Base-by-base conservation (phyloP, 768 basidiomycete species). In the Mycena latifolia region DNA sequence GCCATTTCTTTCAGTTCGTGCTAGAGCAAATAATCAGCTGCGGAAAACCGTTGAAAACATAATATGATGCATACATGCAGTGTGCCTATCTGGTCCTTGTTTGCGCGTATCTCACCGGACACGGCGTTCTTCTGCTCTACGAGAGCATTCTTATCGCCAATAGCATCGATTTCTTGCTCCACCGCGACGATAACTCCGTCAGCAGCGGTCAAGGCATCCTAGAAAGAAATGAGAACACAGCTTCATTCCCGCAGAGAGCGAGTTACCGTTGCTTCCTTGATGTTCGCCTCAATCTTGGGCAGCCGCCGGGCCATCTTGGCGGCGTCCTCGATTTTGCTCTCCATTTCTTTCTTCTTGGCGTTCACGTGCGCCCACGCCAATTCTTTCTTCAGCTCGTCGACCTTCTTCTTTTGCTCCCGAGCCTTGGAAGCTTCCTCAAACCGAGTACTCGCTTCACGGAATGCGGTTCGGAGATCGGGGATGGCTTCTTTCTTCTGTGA, bases 281-380 rank as follows among this genome's bases (percentile, higher is more conserved):
- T 57, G 45, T 60, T 73, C 31, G 76, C 75, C 67, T 82, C 68
- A 53, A 85, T 78, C 69, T 79, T 82, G 22, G 82, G 80, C 18
- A 84, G 45, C 27, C 80, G 74, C 14, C 75, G 71, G 37, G 73
- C 64, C 51, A 77, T 45, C 69, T 76, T 81, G 0, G 78, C 82
- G 7, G 72, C 77, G 50, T 82, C 81, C 41, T 76, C 71, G 41
- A 78, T 57, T 56, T 83, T 80, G 24, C 71, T 67, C 52, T 72
- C 71, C 74, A 89, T 61, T 72, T 89, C 93, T 52, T 80, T 77
- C 75, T 93, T 84, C 75, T 96, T 95, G 11, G 79, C 78, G 17
- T 81, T 83, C 24, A 97, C 92, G 71, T 93, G 91, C 17, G 94
- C 87, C 96, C 96, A 98, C 4, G 94, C 95, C 22, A 93, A 77